Percentiles rank a stretch among this genome's conserved stretches.
Evolutionary conservation across 768 basidiomycete genomes (phyloP).

Genomic region (Naematelia encephala): DNA sequence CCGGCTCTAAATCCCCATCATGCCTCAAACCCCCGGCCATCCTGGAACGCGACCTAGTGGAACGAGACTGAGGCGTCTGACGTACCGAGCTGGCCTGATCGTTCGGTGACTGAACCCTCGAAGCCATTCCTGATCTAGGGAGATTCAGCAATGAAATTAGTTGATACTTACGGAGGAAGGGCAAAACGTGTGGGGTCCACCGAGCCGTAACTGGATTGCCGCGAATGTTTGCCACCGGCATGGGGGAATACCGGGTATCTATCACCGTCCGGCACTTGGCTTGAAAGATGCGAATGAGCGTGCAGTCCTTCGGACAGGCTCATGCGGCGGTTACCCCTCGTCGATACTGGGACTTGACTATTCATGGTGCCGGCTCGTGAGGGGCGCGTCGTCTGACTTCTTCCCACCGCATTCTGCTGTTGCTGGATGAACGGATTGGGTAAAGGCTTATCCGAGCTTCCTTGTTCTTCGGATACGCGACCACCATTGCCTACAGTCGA

Average conservation of each 20-base stretch:
- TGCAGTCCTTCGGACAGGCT: constrained; percentile 31
- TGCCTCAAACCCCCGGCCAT: constrained; percentile 42
- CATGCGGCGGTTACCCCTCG: constrained; percentile 14
- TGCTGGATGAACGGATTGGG: constrained; percentile 22
- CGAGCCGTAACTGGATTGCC: constrained; percentile 23
- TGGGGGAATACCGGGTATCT: constrained; percentile 41
- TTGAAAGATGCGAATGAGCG: constrained; percentile 14
- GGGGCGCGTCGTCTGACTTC: constrained; percentile 11
- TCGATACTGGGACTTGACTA: background rate
- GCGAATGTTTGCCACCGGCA: constrained; percentile 16
- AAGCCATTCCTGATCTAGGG: background rate
- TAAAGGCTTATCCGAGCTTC: constrained; percentile 39
- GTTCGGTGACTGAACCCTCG: background rate
- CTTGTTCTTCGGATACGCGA: background rate
- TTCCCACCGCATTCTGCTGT: background rate
- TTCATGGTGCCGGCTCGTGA: constrained; percentile 2
- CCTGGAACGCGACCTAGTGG: constrained; percentile 23
- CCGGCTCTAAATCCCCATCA: constrained; percentile 20
- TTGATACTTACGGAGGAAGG: constrained; percentile 18
- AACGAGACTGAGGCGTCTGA: constrained; percentile 8
- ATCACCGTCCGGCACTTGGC: constrained; percentile 32
- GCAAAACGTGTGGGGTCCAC: constrained; percentile 23
- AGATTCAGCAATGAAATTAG: background rate
- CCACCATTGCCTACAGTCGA: constrained; percentile 9
- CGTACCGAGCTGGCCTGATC: constrained; percentile 1